Base-by-base conservation (phyloP, 148 eudicot genomes). In the Silene uniflora region DNA sequence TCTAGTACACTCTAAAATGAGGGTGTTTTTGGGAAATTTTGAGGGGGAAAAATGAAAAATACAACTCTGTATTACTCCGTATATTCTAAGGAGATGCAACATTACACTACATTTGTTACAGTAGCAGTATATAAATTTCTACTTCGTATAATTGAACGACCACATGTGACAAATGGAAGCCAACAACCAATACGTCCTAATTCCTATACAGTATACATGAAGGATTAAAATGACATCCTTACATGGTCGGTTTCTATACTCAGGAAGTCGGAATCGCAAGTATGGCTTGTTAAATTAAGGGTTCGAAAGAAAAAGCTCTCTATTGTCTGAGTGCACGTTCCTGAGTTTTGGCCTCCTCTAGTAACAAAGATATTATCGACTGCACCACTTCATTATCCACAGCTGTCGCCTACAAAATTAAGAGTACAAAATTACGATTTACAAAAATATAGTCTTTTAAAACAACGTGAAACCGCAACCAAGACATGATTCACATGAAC, bases 331-430 rank as follows among this genome's bases (percentile, higher is more conserved):
- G 62, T 22, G 68, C 47, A 64, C 11, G 21, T 67, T 79, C 80
- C 21, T 62, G 75, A 69, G 84, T 73, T 84, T 88, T 94, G 62
- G 87, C 88, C 84, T 94, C 98, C 82, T 91, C 98, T 55, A 90
- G 74, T 58, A 94, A 73, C 85, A 94, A 79, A 78, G 92, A 97
- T 61, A 88, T 83, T 74, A 94, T 92, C 7, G 98, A 94, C 79
- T 85, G 80, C 66, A 94, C 82, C 21, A 94, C 96, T 86, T 90
- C 93, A 76, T 92, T 86, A 77, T 88, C 80, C 24, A 77, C 74
- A 73, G 83, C 77, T 22, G 74, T 25, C 29, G 54, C 69, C 80
- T 76, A 61, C 65, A 68, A 60, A 47, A 60, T 29, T 27, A 21
- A 21, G 17, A 21, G 16, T 58, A 35, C 21, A 19, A 24, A 54